These are phyloP conservation scores for Colletotrichum neosansevieriae DNA, from an alignment of 2,329 filamentous ascomycete genomes.

Conservation along the genomic window DNA sequence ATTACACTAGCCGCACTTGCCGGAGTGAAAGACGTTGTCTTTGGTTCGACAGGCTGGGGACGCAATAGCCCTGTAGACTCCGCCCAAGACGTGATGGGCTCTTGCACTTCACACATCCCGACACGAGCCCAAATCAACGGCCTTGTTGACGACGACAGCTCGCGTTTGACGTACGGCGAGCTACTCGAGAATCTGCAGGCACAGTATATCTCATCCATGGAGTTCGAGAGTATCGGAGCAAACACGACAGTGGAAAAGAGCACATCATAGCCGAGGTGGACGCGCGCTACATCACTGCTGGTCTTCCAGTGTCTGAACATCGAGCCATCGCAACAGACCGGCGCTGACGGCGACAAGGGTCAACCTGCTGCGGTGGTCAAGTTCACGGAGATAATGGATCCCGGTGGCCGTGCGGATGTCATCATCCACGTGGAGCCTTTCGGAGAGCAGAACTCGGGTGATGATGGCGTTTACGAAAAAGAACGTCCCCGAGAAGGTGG, in stretches of 20 bases:
- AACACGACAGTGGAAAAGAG: slow-evolving; percentile 64
- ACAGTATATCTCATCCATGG: slow-evolving; percentile 60
- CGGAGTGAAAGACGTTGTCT: slow-evolving; percentile 15
- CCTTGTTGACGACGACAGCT: neutral
- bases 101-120: slow-evolving; percentile 26
- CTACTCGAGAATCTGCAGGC: slow-evolving; percentile 54
- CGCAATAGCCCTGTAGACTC: slow-evolving; percentile 17
- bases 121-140: slow-evolving; percentile 1
- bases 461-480: slow-evolving; percentile 16
- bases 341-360: neutral
- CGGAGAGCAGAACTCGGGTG: slow-evolving; percentile 12
- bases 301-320: slow-evolving; percentile 28
- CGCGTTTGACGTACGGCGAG: slow-evolving; percentile 1
- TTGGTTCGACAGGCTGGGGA: slow-evolving; percentile 24
- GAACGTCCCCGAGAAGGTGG: neutral
- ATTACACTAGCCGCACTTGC: slow-evolving; percentile 14
- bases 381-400: slow-evolving; percentile 26
- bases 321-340: neutral
- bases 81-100: slow-evolving; percentile 31
- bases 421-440: slow-evolving; percentile 24
- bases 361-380: neutral
- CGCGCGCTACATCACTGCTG: slow-evolving; percentile 17
- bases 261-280: slow-evolving; percentile 48
- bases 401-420: slow-evolving; percentile 16
- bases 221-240: slow-evolving; percentile 64